Conservation (phyloP, 2,329 filamentous ascomycete species). For the Colletotrichum orbiculare region DNA sequence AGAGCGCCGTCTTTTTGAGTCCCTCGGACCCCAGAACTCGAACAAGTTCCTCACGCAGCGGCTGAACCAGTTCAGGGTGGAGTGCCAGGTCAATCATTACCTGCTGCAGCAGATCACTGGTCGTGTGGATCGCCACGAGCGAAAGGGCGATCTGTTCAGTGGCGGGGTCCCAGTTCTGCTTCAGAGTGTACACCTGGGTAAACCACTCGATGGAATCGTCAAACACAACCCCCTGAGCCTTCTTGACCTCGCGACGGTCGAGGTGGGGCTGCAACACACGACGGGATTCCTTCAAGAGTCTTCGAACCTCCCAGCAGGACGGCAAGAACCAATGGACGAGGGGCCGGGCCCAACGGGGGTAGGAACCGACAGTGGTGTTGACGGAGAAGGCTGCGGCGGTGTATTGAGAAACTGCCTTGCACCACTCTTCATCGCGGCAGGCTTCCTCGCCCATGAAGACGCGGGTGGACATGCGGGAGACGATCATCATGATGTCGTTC, state of each 20-base stretch:
- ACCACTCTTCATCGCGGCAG: conserved; percentile 36
- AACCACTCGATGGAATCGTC: conserved; percentile 41
- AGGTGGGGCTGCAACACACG: conserved; percentile 34
- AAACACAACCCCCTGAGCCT: conserved; percentile 14
- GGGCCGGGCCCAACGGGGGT: conserved; percentile 35
- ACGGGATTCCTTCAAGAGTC: conserved; percentile 16
- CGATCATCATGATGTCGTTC: conserved; percentile 22
- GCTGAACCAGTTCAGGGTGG: conserved; percentile 38
- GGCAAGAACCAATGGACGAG: conserved; percentile 38
- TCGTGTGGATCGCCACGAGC: conserved; percentile 41
- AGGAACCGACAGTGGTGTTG: conserved; percentile 25
- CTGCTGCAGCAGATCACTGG: conserved; percentile 37
- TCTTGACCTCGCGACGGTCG: conserved; percentile 22
- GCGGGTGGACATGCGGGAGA: conserved; percentile 37
- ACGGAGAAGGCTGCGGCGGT: conserved; percentile 13
- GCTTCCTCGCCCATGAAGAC: conserved; percentile 38
- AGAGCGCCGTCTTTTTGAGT: conserved; percentile 39
- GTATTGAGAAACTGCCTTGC: conserved; percentile 31
- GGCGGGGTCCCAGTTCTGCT: conserved; percentile 28
- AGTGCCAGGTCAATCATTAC: conserved; percentile 39
- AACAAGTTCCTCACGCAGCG: conserved; percentile 40
- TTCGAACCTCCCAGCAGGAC: conserved; percentile 29
- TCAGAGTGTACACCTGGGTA: conserved; percentile 1
- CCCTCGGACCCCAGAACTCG: conserved; percentile 37
- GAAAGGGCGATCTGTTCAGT: conserved; percentile 38